Evolutionary conservation across 2,329 filamentous ascomycete genomes (phyloP).

Genomic region (Trichoderma semiorbis): DNA sequence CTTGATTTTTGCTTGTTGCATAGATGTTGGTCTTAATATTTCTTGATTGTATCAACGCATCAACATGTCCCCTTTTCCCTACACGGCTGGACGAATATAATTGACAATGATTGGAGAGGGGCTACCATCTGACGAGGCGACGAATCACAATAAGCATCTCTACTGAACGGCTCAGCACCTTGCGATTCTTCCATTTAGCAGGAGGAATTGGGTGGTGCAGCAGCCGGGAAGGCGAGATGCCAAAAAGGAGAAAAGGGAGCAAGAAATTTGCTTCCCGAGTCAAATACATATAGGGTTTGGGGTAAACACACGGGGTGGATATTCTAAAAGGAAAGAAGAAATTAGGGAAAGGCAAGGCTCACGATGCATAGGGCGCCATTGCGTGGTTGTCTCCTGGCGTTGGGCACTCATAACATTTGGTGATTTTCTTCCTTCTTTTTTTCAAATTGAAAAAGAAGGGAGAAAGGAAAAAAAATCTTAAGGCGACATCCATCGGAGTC

Average conservation of each 20-base stretch:
- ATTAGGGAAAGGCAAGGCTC: conserved; percentile 15
- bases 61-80: neutral
- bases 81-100: conserved; percentile 15
- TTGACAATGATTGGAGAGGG: conserved; percentile 9
- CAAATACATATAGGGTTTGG: conserved; percentile 2
- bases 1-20: conserved; percentile 19
- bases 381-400: conserved; percentile 20
- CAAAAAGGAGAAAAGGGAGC: neutral
- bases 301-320: conserved; percentile 4
- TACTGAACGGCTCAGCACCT: neutral
- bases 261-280: neutral
- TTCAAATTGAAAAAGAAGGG: neutral
- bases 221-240: neutral
- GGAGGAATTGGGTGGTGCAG: neutral
- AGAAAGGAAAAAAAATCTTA: neutral
- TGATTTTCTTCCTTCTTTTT: neutral
- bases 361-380: conserved; percentile 18
- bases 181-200: neutral
- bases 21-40: conserved; percentile 14
- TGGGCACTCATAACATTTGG: conserved; percentile 18
- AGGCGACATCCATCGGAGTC: conserved; percentile 1
- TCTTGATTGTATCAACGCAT: conserved; percentile 16
- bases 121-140: conserved; percentile 14
- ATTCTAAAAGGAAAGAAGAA: conserved; percentile 12
- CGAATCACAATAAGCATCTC: conserved; percentile 13